These are phyloP conservation scores for Nannochloropsis oceanica DNA, from an alignment of 108 stramenopile genomes.

Conservation along the genomic window DNA sequence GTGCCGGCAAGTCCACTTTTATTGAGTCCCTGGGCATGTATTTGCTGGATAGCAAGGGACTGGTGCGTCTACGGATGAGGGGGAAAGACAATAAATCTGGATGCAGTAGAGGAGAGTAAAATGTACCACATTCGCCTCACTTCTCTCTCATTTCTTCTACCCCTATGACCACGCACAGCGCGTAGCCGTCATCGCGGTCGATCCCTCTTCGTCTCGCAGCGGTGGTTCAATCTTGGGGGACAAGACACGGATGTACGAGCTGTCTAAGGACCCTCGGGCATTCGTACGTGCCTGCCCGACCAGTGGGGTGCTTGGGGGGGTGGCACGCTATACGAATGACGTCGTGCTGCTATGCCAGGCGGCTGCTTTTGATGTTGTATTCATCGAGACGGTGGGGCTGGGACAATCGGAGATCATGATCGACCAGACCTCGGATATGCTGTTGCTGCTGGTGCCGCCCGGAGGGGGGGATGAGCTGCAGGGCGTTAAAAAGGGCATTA, in stretches of 20 bases:
- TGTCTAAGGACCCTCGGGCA: constrained; percentile 55
- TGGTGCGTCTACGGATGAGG: too few species aligned
- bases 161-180: not conserved
- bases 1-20: constrained; percentile 46
- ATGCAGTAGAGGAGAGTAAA: not conserved
- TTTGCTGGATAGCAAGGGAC: not conserved
- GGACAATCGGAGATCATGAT: constrained; percentile 88
- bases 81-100: too few species aligned
- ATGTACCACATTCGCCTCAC: not conserved
- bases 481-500: constrained; percentile 91
- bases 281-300: constrained; percentile 87
- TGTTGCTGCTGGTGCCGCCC: constrained; percentile 74
- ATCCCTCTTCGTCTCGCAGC: constrained; percentile 65
- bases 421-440: constrained; percentile 65
- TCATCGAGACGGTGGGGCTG: constrained; percentile 91
- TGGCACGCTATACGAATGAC: constrained; percentile 78
- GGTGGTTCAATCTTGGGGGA: constrained; percentile 96
- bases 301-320: constrained; percentile 71
- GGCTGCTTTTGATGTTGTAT: constrained; percentile 68
- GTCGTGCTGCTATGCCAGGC: constrained; percentile 73
- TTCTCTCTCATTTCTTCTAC: not conserved
- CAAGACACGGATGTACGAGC: constrained; percentile 85
- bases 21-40: constrained; percentile 22
- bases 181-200: constrained; percentile 72
- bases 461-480: constrained; percentile 88